Evolutionary conservation across 352 stramenopile genomes (phyloP).

Genomic region (Pythium phragmitis): DNA sequence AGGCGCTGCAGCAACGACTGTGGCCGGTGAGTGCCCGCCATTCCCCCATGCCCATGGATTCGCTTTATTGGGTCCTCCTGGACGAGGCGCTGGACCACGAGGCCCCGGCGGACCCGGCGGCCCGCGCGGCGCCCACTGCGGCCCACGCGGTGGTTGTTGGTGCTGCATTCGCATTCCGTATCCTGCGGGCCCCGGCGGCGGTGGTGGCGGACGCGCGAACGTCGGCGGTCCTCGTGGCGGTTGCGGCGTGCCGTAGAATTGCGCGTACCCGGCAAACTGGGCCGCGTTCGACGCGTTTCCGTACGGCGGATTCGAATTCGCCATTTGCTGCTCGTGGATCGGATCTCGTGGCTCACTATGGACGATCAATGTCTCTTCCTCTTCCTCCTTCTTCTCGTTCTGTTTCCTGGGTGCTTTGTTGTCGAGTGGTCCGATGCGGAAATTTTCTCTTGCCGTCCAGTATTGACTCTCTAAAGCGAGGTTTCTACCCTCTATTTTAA

Average conservation of each 20-base stretch:
- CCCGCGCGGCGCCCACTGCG: slow-evolving; percentile 18
- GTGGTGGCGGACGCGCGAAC: slow-evolving; percentile 37
- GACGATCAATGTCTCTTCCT: neutral
- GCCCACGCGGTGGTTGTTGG: slow-evolving; percentile 14
- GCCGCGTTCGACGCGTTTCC: slow-evolving; percentile 24
- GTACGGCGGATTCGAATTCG: slow-evolving; percentile 28
- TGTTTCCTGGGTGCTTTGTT: neutral
- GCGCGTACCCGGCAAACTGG: slow-evolving; percentile 27
- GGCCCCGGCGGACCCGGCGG: slow-evolving; percentile 11
- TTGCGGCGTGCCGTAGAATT: slow-evolving; percentile 24
- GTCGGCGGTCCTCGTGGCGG: slow-evolving; percentile 22
- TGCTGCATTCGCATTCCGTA: slow-evolving; percentile 11
- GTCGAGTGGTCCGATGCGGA: neutral
- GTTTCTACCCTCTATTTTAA: neutral
- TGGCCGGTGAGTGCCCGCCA: slow-evolving; percentile 27
- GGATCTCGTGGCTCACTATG: neutral
- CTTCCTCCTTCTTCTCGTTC: neutral
- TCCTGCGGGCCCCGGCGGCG: slow-evolving; percentile 31
- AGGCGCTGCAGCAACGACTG: slow-evolving; percentile 33
- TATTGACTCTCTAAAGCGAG: neutral
- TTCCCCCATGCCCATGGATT: slow-evolving; percentile 73
- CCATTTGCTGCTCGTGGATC: slow-evolving; percentile 4
- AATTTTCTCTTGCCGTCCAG: neutral
- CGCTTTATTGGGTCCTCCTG: slow-evolving; percentile 24
- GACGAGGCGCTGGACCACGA: slow-evolving; percentile 23